These are phyloP conservation scores for Xylaria polymorpha DNA, from an alignment of 2,329 filamentous ascomycete genomes.

Conservation along the genomic window DNA sequence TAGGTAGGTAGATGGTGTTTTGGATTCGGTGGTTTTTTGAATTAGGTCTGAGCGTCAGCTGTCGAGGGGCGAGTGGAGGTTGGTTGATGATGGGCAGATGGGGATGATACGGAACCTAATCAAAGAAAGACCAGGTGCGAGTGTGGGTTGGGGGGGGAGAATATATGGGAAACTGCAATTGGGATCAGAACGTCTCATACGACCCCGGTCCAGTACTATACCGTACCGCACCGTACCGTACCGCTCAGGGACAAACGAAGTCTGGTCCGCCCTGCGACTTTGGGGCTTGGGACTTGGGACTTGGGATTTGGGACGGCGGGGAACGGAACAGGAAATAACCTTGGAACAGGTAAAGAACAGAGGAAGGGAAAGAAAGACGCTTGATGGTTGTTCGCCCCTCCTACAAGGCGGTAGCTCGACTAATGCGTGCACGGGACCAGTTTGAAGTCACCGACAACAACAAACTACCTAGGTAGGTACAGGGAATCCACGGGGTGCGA, in stretches of 20 bases:
- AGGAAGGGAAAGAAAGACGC: slow-evolving; percentile 16
- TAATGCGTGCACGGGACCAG: slow-evolving; percentile 33
- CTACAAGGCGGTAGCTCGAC: slow-evolving; percentile 5
- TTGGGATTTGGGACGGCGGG: slow-evolving; percentile 12
- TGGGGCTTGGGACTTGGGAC: background rate
- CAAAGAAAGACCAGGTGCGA: slow-evolving; percentile 30
- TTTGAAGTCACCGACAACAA: slow-evolving; percentile 31
- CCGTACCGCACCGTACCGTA: slow-evolving; percentile 17
- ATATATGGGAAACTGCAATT: slow-evolving; percentile 30
- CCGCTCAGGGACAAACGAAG: slow-evolving; percentile 29
- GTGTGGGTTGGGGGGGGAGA: slow-evolving; percentile 21
- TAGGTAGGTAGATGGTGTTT: slow-evolving; percentile 22
- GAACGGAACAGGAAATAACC: slow-evolving; percentile 19
- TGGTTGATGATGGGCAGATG: background rate
- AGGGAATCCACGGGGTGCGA: background rate
- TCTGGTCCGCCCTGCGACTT: slow-evolving; percentile 13
- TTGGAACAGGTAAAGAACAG: slow-evolving; percentile 2
- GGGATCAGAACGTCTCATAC: slow-evolving; percentile 33
- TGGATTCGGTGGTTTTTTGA: slow-evolving; percentile 20
- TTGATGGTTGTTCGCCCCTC: slow-evolving; percentile 28
- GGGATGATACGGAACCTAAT: slow-evolving; percentile 16
- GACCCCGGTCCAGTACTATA: slow-evolving; percentile 13
- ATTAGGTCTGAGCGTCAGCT: slow-evolving; percentile 16
- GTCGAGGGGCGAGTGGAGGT: slow-evolving; percentile 12
- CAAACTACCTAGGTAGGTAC: background rate